A percentile compares a stretch with the other conserved stretches of the same genome.
These are phyloP conservation scores for Malassezia globosa DNA, from an alignment of 1,284 basidiomycete genomes.

Conservation along the genomic window DNA sequence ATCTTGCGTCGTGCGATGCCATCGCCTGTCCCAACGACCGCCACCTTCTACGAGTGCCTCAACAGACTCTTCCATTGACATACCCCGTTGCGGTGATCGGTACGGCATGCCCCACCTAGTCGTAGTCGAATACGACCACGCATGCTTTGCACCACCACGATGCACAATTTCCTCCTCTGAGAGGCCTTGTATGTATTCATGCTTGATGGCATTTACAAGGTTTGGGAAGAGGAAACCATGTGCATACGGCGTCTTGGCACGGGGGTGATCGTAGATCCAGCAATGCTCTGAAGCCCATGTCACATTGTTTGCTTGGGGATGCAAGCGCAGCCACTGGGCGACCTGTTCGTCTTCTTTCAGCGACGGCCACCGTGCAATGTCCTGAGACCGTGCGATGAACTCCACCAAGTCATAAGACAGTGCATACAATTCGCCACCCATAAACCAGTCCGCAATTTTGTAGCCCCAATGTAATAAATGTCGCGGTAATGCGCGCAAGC, in stretches of 20 bases:
- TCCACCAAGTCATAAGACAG: constrained; percentile 80
- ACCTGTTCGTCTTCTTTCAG: constrained; percentile 89
- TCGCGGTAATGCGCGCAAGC: constrained; percentile 38
- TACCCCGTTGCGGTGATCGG: constrained; percentile 58
- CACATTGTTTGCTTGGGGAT: constrained; percentile 68
- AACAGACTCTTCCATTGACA: constrained; percentile 63
- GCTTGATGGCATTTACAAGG: constrained; percentile 61
- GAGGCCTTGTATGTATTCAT: constrained; percentile 47
- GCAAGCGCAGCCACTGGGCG: constrained; percentile 82
- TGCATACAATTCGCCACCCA: constrained; percentile 91
- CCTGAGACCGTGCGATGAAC: constrained; percentile 67
- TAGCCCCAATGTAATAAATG: constrained; percentile 44
- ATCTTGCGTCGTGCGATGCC: constrained; percentile 31
- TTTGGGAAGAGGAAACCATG: constrained; percentile 97
- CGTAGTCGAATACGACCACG: constrained; percentile 71
- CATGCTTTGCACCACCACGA: constrained; percentile 48
- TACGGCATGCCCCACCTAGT: constrained; percentile 74
- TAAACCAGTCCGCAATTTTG: constrained; percentile 73
- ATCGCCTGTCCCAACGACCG: constrained; percentile 53
- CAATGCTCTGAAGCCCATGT: constrained; percentile 85
- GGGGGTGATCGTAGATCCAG: constrained; percentile 97
- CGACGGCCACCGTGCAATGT: constrained; percentile 58
- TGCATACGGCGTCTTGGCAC: constrained; percentile 73
- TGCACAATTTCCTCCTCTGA: constrained; percentile 45
- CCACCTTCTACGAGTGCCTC: constrained; percentile 85